Percentiles rank a stretch among this genome's conserved stretches.
Evolutionary conservation across 345 rosid genomes (phyloP).

Genomic region (Sonneratia caseolaris): DNA sequence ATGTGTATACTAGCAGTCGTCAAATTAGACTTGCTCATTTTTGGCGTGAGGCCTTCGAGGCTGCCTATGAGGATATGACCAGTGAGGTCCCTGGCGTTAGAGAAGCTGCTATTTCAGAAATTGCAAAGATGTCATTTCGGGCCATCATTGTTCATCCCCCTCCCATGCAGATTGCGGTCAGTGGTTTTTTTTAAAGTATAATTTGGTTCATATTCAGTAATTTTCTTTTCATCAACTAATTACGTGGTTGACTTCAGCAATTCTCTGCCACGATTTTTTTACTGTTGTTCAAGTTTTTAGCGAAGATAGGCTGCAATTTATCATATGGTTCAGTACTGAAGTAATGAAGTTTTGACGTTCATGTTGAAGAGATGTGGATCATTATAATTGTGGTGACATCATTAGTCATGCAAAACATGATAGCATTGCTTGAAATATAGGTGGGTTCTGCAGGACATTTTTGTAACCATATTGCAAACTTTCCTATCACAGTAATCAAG

Average conservation of each 20-base stretch:
- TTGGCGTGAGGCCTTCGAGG: constrained; percentile 22
- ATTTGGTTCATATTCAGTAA: not conserved
- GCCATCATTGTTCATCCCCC: constrained; percentile 12
- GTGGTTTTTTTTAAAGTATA: not conserved
- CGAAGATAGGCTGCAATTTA: not conserved
- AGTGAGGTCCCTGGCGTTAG: constrained; percentile 18
- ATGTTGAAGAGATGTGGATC: not conserved
- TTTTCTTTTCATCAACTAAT: not conserved
- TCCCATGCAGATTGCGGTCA: constrained; percentile 12
- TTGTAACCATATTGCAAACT: not conserved
- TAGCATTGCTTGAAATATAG: not conserved
- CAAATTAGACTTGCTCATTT: constrained; percentile 13
- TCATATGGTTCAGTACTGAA: not conserved
- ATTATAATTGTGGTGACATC: not conserved
- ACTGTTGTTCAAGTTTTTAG: not conserved
- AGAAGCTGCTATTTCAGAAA: constrained; percentile 18
- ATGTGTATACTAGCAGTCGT: constrained; percentile 17
- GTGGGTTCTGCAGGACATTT: not conserved
- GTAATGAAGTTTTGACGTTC: not conserved
- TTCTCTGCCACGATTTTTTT: not conserved
- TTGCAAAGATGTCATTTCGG: constrained; percentile 19
- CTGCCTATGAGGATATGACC: constrained; percentile 19
- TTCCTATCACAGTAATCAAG: not conserved
- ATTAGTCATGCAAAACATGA: not conserved
- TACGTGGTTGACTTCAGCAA: not conserved